phyloP scores from a whole-genome alignment of 345 rosid genomes.

The Punica granatum region DNA sequence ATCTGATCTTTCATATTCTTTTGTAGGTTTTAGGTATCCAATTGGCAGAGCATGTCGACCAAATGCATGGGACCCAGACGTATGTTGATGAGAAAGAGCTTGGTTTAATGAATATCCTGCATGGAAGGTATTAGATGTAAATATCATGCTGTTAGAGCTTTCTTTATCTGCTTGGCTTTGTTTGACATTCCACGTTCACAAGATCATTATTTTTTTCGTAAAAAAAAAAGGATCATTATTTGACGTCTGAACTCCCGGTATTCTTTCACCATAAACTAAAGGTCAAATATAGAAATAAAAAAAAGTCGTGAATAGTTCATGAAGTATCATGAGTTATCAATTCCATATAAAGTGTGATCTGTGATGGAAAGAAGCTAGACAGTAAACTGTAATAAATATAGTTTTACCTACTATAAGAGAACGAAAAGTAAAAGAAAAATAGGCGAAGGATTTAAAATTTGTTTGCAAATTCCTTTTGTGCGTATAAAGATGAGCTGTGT shows the following conservation, averaged over 20 bases:
- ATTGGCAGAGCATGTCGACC: slow-evolving; percentile 18
- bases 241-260: neutral
- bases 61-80: slow-evolving; percentile 17
- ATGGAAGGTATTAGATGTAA: slow-evolving; percentile 61
- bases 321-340: neutral
- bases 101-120: slow-evolving; percentile 53
- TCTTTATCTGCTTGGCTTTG: neutral
- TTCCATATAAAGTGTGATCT: too few relatives aligned
- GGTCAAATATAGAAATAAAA: neutral
- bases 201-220: neutral
- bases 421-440: too few relatives aligned
- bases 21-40: slow-evolving; percentile 56
- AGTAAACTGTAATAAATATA: too few relatives aligned
- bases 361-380: too few relatives aligned
- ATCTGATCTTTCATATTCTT: neutral
- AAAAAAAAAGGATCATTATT: too few relatives aligned
- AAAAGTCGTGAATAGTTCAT: neutral
- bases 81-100: slow-evolving; percentile 29
- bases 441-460: too few relatives aligned
- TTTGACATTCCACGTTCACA: neutral
- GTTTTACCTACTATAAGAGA: too few relatives aligned
- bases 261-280: too few relatives aligned
- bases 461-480: too few relatives aligned
- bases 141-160: slow-evolving; percentile 2
- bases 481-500: too few relatives aligned